These are phyloP conservation scores for Salvia hispanica DNA, from an alignment of 257 asterid genomes.

Conservation along the genomic window DNA sequence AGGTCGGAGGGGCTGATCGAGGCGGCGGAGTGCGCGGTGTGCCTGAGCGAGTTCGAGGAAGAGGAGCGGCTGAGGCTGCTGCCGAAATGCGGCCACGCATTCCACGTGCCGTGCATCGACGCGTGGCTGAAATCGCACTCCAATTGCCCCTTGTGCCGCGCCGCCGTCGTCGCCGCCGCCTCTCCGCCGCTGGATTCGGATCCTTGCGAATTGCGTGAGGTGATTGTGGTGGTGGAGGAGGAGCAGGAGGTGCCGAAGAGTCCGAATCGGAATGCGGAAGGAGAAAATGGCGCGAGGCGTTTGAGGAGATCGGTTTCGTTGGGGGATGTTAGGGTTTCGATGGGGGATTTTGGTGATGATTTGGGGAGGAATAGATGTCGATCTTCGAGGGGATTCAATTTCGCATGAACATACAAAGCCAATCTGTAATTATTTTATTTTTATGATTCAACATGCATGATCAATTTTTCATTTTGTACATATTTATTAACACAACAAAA, in stretches of 20 bases:
- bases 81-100: constrained; percentile 89
- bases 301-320: constrained; percentile 56
- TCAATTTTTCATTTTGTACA: constrained; percentile 21
- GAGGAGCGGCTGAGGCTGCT: constrained; percentile 64
- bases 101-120: constrained; percentile 79
- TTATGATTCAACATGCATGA: constrained; percentile 29
- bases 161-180: constrained; percentile 35
- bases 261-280: constrained; percentile 7
- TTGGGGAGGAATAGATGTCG: constrained; percentile 31
- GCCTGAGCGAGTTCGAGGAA: constrained; percentile 69
- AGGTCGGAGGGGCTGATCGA: constrained; percentile 58
- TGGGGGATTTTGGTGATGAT: constrained; percentile 30
- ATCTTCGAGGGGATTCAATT: neutral
- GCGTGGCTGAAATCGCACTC: constrained; percentile 80
- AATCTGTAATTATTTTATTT: constrained; percentile 26
- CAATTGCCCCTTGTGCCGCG: constrained; percentile 82
- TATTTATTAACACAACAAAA: neutral
- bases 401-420: constrained; percentile 14
- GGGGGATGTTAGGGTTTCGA: constrained; percentile 17
- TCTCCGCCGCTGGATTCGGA: constrained; percentile 16
- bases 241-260: constrained; percentile 3
- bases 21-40: constrained; percentile 74
- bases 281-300: constrained; percentile 8
- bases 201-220: constrained; percentile 42
- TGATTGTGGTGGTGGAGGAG: constrained; percentile 41